These are phyloP conservation scores for Penicillium sp. DNA, from an alignment of 2,329 filamentous ascomycete genomes.

Conservation along the genomic window DNA sequence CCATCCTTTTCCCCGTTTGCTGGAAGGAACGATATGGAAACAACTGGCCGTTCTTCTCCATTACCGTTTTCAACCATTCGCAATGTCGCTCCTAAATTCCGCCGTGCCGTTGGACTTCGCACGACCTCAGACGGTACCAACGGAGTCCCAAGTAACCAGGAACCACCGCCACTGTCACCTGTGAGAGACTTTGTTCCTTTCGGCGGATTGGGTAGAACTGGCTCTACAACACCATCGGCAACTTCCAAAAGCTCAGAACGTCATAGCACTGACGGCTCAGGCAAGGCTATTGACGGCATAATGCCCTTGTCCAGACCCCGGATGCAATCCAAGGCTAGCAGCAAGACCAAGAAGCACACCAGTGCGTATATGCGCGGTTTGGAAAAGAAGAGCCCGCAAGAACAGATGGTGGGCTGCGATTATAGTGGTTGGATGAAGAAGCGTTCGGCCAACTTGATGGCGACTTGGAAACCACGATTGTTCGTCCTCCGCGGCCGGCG, in stretches of 20 bases:
- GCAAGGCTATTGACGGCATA: slow-evolving; percentile 46
- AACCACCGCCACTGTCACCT: slow-evolving; percentile 41
- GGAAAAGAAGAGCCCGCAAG: slow-evolving; percentile 72
- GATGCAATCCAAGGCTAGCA: slow-evolving; percentile 41
- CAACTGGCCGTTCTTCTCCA: slow-evolving; percentile 47
- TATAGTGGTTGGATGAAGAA: slow-evolving; percentile 99
- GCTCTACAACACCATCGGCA: slow-evolving; percentile 63
- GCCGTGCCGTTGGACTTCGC: slow-evolving; percentile 66
- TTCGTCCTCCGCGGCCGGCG: slow-evolving; percentile 90
- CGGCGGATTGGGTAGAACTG: slow-evolving; percentile 68
- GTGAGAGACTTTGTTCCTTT: slow-evolving; percentile 57
- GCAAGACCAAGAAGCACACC: slow-evolving; percentile 85
- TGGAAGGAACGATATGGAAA: slow-evolving; percentile 47
- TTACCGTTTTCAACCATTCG: slow-evolving; percentile 47
- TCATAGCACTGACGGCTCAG: slow-evolving; percentile 64
- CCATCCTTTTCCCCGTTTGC: slow-evolving; percentile 46
- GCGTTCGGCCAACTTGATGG: slow-evolving; percentile 92
- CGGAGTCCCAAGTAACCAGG: slow-evolving; percentile 44
- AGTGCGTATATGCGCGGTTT: slow-evolving; percentile 89
- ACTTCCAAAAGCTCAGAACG: slow-evolving; percentile 71
- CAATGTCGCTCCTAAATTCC: slow-evolving; percentile 58
- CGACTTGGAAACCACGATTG: slow-evolving; percentile 94
- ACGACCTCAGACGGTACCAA: slow-evolving; percentile 72
- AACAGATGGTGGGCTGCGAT: slow-evolving; percentile 81
- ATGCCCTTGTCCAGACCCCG: slow-evolving; percentile 51